phyloP scores from a whole-genome alignment of 495 filamentous ascomycete species.

The Cenococcum geophilum region DNA sequence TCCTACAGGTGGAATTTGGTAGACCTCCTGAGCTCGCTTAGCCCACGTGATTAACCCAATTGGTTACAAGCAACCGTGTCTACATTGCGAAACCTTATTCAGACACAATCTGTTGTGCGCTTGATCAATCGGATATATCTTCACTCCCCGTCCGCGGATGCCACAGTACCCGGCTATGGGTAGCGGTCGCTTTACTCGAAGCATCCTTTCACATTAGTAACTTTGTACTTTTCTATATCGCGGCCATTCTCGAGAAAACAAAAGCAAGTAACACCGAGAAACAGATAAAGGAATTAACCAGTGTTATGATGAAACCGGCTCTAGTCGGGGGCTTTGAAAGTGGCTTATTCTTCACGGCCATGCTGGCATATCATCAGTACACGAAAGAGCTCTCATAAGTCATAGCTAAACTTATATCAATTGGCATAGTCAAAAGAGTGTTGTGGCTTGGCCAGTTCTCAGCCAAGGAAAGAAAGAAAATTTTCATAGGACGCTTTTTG shows the following conservation, averaged over 20 bases:
- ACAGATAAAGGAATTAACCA: constrained; percentile 35
- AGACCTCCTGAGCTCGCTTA: no score
- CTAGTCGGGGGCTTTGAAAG: constrained; percentile 37
- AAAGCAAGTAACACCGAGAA: neutral
- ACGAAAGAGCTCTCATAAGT: constrained; percentile 7
- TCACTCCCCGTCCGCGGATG: neutral
- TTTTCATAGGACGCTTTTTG: neutral
- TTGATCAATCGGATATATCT: neutral
- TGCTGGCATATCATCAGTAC: constrained; percentile 30
- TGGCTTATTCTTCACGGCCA: constrained; percentile 35
- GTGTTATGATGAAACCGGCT: constrained; percentile 37
- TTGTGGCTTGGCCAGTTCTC: neutral
- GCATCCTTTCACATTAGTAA: constrained; percentile 38
- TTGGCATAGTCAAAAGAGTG: neutral
- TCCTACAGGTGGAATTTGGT: no score
- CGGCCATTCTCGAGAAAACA: constrained; percentile 31
- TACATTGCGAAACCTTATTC: no score
- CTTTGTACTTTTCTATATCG: constrained; percentile 39
- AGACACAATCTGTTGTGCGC: constrained; percentile 26
- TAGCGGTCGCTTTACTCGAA: constrained; percentile 31
- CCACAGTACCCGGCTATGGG: constrained; percentile 8
- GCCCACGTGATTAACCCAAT: no score
- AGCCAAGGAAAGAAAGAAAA: neutral
- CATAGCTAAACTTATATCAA: neutral
- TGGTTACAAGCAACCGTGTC: no score